Base-by-base conservation (phyloP, 176 grass and related monocot genomes). In the Themeda triandra region DNA sequence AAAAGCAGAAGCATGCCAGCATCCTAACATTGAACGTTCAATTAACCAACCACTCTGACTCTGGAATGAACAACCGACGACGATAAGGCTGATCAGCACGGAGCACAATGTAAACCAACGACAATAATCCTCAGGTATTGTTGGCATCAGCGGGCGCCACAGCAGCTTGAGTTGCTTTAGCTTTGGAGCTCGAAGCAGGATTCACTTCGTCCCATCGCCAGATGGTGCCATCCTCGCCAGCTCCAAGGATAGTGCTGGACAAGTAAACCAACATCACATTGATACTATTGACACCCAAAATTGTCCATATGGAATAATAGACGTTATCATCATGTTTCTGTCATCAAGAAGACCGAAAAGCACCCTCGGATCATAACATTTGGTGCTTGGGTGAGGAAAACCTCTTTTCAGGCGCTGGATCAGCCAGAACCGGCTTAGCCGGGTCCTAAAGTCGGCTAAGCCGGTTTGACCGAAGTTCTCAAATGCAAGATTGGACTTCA, bases 141-240 rank as follows among this genome's bases (percentile, higher is more conserved):
- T 62, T 62, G 60, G 60, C 60, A 14, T 28, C 4, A 4, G 60
- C 25, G 1, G n/a, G n/a, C n/a, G 24, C 24, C 12, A 21, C 0
- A 2, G 14, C 36, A 29, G 37, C 13, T 65, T 59, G 0, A 12
- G 4, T 82, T 40, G n/a, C 60, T 73, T 84, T 46, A 68, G 39
- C 37, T 29, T 80, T 79, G 19, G 18, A 4, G 1, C 13, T 46
- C 21, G 41, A 71, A 42, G 85, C 2, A 35, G 6, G 78, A 12
- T 71, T 53, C 32, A 98, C 86, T 72, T 80, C 63, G 14, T 94
- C 96, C 93, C 93, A 98, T 23, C 96, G 91, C 87, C 88, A 95
- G 31, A 95, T 92, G 3, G 70, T 78, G 53, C 96, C 96, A 81
- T 94, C 91, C 69, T 98, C 86, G 4, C 85, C 91, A 92, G 88